Base-by-base conservation (phyloP, 139 green algal genomes). In the Chlorella sp. region DNA sequence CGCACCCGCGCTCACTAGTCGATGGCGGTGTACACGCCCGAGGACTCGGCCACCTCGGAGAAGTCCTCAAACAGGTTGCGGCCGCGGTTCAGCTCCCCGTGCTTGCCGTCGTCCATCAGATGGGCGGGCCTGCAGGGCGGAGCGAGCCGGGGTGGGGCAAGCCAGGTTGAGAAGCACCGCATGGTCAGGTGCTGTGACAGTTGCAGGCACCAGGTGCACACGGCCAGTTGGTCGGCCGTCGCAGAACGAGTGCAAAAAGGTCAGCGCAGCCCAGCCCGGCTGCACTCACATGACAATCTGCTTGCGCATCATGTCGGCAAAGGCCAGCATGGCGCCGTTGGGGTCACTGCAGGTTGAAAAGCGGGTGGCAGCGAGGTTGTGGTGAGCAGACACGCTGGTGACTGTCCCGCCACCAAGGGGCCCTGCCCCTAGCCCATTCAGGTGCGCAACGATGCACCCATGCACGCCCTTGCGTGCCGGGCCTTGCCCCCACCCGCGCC, bases 271-370 rank as follows among this genome's bases (percentile, higher is more conserved):
- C 13, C 13, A 60, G 13, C 51, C 96, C 96, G 14, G 9, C 51
- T 16, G 8, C 51, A 24, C 51, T 60, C 51, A 60, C 97, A 99
- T 99, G 24, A 98, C 95, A 87, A 99, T 99, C 92, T 98, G 94
- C 92, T 99, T 99, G 65, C 86, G 89, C 96, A 99, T 99, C 97
- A 99, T 99, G 92, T 99, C 97, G 20, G 90, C 94, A 88, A 99
- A 99, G 0, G 94, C 95, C 22, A 98, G 74, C 90, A 98, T 96
- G 40, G 97, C 90, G 80, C 95, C 95, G 70, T 94, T 85, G 58
- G 95, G 95, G 88, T 99, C 97, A 32, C 87, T 92, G 84, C 77
- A 40, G 16, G 24, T n/a, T n/a, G n/a, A n/a, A n/a, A n/a, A n/a
- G n/a, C n/a, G n/a, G 46, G 36, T 17, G 67, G 28, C 9, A 20